Evolutionary conservation across 805 yeast genomes (phyloP), one percentile per base, ranked within the genome.

Genomic region (Wickerhamiella qilinensis): DNA sequence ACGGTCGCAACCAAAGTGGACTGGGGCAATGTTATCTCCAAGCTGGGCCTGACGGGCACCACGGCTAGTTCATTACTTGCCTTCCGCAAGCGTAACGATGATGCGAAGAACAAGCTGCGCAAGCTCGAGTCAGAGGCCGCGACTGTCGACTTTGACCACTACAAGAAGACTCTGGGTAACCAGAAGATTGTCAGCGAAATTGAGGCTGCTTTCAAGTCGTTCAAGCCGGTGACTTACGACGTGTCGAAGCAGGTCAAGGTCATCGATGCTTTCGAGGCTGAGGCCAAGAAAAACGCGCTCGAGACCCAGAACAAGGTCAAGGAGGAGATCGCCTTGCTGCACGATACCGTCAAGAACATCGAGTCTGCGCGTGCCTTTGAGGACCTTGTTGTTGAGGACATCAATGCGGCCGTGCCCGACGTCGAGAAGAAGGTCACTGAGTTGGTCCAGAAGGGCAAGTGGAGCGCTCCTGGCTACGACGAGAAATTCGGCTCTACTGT

Each of bases 31-130:
- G 76, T 91, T 59, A 73, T 82, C 59, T 66, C 86, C 50, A 75
- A 85, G 51, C 72, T 91, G 58, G 95, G 95, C 43, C 72, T 91
- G 58, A 75, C 94, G 44, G 98, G 98, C 46, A 66, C 77, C 57
- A 91, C 98, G 46, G 93, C 94, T 43, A 58, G 81, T 38, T 74
- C 94, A 33, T 69, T 91, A 60, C 74, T 91, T 38, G 73, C 93
- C 22, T 91, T 91, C 79, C 86, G 86, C 68, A 88, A 91, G 82
- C 83, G 98, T 74, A 79, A 85, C 64, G 98, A 91, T 57, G 97
- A 91, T 62, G 97, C 97, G 52, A 80, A 85, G 69, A 78, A 83
- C 67, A 72, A 71, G 54, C 67, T 82, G 53, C 65, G 69, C 51
- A 78, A 75, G 47, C 69, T 88, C 52, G 68, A 75, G 58, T 65